phyloP scores from a whole-genome alignment of 768 basidiomycete species.

The Tricholoma furcatifolium region DNA sequence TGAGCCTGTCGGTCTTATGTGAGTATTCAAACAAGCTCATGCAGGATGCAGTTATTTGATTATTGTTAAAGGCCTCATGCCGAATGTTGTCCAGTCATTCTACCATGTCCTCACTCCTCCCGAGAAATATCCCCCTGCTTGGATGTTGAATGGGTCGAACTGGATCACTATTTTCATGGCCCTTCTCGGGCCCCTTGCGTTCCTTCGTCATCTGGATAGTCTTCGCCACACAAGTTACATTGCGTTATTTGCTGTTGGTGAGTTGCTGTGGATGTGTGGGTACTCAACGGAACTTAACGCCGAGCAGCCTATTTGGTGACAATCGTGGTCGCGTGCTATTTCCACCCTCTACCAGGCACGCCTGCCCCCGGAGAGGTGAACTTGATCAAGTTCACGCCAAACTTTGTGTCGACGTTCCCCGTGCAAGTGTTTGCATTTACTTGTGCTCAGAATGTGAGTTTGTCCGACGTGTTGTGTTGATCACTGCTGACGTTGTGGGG shows the following conservation, averaged over 20 bases:
- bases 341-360: slow-evolving; percentile 68
- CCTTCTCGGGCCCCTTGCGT: slow-evolving; percentile 76
- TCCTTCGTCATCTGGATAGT: slow-evolving; percentile 80
- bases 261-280: slow-evolving; percentile 26
- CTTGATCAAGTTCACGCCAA: slow-evolving; percentile 71
- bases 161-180: slow-evolving; percentile 85
- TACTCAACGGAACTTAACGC: neutral
- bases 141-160: slow-evolving; percentile 72
- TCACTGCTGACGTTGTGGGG: neutral
- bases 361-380: slow-evolving; percentile 64
- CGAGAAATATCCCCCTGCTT: slow-evolving; percentile 64
- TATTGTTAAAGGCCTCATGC: slow-evolving; percentile 91
- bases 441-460: slow-evolving; percentile 85
- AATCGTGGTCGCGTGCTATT: slow-evolving; percentile 81
- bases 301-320: slow-evolving; percentile 72
- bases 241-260: slow-evolving; percentile 86
- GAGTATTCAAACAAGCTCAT: neutral
- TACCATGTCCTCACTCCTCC: slow-evolving; percentile 75
- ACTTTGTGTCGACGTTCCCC: slow-evolving; percentile 83
- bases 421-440: slow-evolving; percentile 94
- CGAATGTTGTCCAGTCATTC: slow-evolving; percentile 81
- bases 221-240: slow-evolving; percentile 90
- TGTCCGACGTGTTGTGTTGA: neutral
- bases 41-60: slow-evolving; percentile 66
- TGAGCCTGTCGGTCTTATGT: slow-evolving; percentile 29